Conservation (phyloP, 1,284 basidiomycete genomes). For the Fistulinella cinereoalba region DNA sequence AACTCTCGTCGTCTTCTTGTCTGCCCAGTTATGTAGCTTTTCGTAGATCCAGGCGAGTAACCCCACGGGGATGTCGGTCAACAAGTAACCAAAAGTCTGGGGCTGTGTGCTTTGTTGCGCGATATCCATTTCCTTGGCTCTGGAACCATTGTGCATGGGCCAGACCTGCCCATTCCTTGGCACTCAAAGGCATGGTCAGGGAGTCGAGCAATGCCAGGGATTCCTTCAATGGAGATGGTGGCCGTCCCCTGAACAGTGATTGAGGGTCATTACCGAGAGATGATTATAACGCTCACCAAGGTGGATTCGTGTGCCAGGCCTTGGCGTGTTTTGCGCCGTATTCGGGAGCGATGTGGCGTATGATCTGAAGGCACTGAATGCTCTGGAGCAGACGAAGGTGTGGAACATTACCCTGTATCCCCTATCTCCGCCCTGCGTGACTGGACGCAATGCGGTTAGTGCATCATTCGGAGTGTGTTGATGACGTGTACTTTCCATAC, state of each 20-base stretch:
- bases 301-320: conserved; percentile 48
- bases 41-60: conserved; percentile 62
- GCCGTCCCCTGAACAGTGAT: conserved; percentile 21
- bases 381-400: not conserved
- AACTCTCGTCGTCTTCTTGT: conserved; percentile 49
- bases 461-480: not conserved
- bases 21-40: conserved; percentile 52
- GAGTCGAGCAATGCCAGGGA: conserved; percentile 31
- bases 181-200: conserved; percentile 31
- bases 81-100: conserved; percentile 55
- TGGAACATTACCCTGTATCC: conserved; percentile 37
- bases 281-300: conserved; percentile 26
- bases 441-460: conserved; percentile 27
- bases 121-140: conserved; percentile 40
- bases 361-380: conserved; percentile 34
- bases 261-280: not conserved
- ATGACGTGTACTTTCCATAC: conserved; percentile 41
- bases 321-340: conserved; percentile 43
- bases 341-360: conserved; percentile 36
- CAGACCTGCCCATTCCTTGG: conserved; percentile 39
- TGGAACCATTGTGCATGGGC: conserved; percentile 33
- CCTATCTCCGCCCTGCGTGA: conserved; percentile 56
- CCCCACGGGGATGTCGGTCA: conserved; percentile 57
- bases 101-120: conserved; percentile 48
- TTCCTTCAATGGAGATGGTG: conserved; percentile 24